Evolutionary conservation across 179 eudicot species (phyloP).

Genomic region (Spergularia azorica): DNA sequence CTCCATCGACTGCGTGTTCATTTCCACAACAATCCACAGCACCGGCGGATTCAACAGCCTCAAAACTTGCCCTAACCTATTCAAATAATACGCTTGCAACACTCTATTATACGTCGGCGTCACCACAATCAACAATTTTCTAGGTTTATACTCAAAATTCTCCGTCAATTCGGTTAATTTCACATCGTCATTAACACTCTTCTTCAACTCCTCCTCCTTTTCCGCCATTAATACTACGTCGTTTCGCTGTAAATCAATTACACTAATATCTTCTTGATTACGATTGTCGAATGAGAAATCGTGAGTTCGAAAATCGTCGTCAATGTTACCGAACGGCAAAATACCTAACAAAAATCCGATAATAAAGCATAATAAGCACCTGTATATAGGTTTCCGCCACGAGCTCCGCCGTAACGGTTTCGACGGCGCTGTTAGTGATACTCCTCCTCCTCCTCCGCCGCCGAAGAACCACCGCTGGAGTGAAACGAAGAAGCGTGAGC

Average conservation of each 20-base stretch:
- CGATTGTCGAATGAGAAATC: constrained; percentile 51
- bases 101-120: constrained; percentile 83
- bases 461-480: constrained; percentile 34
- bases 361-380: constrained; percentile 55
- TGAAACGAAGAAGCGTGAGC: constrained; percentile 26
- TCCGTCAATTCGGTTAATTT: constrained; percentile 23
- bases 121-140: constrained; percentile 69
- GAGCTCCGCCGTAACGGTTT: constrained; percentile 33
- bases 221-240: constrained; percentile 25
- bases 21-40: constrained; percentile 93
- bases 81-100: constrained; percentile 68
- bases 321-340: constrained; percentile 51
- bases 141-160: constrained; percentile 41
- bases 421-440: background rate
- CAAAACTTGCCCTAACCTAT: constrained; percentile 72
- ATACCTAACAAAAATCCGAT: constrained; percentile 73
- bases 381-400: constrained; percentile 54
- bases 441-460: constrained; percentile 19
- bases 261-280: constrained; percentile 24
- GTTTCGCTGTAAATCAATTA: constrained; percentile 16
- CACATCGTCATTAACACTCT: constrained; percentile 7
- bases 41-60: constrained; percentile 71
- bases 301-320: constrained; percentile 43
- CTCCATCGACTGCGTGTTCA: constrained; percentile 59
- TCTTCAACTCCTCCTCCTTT: constrained; percentile 9